Evolutionary conservation across 768 basidiomycete genomes (phyloP).

Genomic region (Trametes meyenii): DNA sequence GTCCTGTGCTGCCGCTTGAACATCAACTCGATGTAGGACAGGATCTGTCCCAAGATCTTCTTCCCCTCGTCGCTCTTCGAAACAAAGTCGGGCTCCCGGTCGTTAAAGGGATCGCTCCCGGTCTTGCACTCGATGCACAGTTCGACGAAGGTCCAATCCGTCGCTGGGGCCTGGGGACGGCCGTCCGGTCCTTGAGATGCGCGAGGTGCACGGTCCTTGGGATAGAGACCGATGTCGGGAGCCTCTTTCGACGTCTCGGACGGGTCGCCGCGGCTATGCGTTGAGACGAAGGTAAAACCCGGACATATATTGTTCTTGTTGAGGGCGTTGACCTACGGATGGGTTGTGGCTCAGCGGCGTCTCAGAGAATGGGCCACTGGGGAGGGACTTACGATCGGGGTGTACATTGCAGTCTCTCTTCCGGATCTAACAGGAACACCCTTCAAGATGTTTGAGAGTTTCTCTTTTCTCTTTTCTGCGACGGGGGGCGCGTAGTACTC

Average conservation of each 20-base stretch:
- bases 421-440: background rate
- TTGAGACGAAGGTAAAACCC: background rate
- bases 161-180: background rate
- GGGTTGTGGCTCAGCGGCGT: background rate
- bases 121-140: background rate
- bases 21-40: constrained; percentile 1
- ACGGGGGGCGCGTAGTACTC: background rate
- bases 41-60: constrained; percentile 1
- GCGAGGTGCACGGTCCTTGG: background rate
- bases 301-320: background rate
- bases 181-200: background rate
- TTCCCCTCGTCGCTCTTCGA: background rate
- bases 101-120: background rate
- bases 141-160: background rate
- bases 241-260: background rate
- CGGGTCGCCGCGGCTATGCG: background rate
- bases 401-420: background rate
- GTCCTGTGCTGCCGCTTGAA: constrained; percentile 4
- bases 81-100: background rate
- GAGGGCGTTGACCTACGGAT: background rate
- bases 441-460: background rate
- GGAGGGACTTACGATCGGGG: background rate
- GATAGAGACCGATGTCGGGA: constrained; percentile 1
- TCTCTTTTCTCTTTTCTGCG: background rate
- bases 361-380: background rate